Conservation (phyloP, 768 basidiomycete genomes). For the Macrolepiota dolichaula region DNA sequence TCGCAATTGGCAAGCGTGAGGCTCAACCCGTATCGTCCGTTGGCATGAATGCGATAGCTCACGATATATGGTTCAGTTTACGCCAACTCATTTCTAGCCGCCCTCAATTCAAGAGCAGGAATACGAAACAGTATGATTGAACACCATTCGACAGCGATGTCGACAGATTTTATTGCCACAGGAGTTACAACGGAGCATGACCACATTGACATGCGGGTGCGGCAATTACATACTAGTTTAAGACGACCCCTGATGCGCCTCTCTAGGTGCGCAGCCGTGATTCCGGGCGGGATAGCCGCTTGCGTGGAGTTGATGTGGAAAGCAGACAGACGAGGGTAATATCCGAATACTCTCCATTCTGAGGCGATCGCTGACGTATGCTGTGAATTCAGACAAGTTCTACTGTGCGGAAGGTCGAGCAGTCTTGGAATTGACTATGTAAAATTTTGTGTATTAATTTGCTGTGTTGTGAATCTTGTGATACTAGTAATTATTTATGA, state of each 20-base stretch:
- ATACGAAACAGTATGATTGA: conserved; percentile 24
- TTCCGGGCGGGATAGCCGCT: neutral
- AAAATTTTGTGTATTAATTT: neutral
- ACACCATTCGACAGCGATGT: conserved; percentile 23
- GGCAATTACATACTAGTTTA: neutral
- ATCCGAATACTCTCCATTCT: neutral
- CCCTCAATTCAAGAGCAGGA: conserved; percentile 38
- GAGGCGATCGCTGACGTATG: neutral
- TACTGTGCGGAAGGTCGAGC: neutral
- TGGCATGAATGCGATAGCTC: neutral
- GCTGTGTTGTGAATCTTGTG: neutral
- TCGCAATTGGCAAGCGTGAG: conserved; percentile 47
- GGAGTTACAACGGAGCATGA: conserved; percentile 19
- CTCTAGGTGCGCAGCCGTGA: conserved; percentile 14
- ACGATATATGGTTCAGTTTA: conserved; percentile 31
- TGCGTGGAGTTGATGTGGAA: neutral
- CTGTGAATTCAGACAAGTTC: neutral
- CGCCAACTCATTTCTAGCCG: conserved; percentile 42
- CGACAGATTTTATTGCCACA: conserved; percentile 32
- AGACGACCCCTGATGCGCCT: neutral
- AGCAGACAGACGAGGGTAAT: conserved; percentile 6
- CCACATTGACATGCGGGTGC: conserved; percentile 19
- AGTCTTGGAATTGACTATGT: neutral
- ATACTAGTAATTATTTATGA: neutral
- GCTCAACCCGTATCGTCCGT: neutral